Base-by-base conservation (phyloP, 805 yeast genomes). In the Barnettozyma californica region DNA sequence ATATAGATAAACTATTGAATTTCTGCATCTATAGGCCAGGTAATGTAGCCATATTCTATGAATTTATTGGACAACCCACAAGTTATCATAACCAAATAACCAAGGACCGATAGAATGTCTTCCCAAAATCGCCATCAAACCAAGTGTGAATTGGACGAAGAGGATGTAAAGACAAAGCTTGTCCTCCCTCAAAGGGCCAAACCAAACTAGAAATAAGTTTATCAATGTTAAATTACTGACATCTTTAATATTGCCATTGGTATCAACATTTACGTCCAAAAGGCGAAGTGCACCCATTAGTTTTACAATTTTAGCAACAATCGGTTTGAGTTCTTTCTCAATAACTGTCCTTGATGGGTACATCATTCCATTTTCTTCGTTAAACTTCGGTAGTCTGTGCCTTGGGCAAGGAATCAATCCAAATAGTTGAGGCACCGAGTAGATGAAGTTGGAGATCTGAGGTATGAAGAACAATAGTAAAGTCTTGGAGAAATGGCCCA, bases 401-500 rank as follows among this genome's bases (percentile, higher is more conserved):
- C 99, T 78, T 21, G 99, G 99, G 61, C 98, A 94, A 4, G 94
- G 95, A 18, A 94, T 83, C 2, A 94, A 56, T 35, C 84, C 80
- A 67, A 92, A 85, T 53, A 94, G 67, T 66, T 94, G 99, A 1
- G 99, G 98, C n/a, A 81, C 78, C 1, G 96, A 88, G 67, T 90
- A 94, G 19, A 89, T 55, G 57, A 94, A 94, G 64, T 94, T 94
- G 68, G 89, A 67, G 47, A 94, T 87, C 68, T 94, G 99, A 3
- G 98, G 98, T 38, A 88, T 70, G 63, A 94, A 85, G 61, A 94
- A 84, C 31, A 91, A 67, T 67, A 94, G 71, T 56, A 92, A 71
- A 0, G 99, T 94, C 68, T 94, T 94, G 39, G 97, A 88, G 66
- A 91, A 94, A 70, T 94, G 99, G 1, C 98, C 98, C 50, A 88